phyloP scores from a whole-genome alignment of 805 yeast species.

The Candida ficus region DNA sequence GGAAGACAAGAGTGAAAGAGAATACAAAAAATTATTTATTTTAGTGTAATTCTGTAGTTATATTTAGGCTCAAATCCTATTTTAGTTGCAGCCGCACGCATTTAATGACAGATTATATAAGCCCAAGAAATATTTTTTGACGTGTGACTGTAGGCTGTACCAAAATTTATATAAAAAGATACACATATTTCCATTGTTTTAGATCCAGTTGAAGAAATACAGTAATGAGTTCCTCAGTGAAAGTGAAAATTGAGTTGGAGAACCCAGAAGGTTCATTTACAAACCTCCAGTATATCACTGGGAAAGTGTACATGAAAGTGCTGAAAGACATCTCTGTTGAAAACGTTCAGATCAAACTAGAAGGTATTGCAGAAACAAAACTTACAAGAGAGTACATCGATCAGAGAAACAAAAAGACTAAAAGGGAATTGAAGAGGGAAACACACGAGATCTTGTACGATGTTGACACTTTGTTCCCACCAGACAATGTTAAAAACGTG shows the following conservation, averaged over 20 bases:
- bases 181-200: background rate
- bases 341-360: constrained; percentile 46
- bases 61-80: no score
- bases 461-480: constrained; percentile 46
- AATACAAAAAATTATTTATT: no score
- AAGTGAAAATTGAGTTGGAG: background rate
- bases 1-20: background rate
- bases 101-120: no score
- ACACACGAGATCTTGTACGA: constrained; percentile 45
- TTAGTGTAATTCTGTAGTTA: no score
- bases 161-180: background rate
- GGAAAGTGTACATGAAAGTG: constrained; percentile 14
- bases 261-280: constrained; percentile 6
- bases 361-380: constrained; percentile 40
- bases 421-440: constrained; percentile 4
- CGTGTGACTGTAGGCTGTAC: background rate
- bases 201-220: background rate
- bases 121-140: no score
- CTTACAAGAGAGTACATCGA: constrained; percentile 24
- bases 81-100: no score
- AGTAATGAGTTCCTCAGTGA: constrained; percentile 6
- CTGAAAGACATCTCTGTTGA: constrained; percentile 35
- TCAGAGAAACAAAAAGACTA: constrained; percentile 6
- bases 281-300: constrained; percentile 14
- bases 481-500: constrained; percentile 41